Evolutionary conservation across 495 filamentous ascomycete species (phyloP).

Genomic region (Podospora comata): DNA sequence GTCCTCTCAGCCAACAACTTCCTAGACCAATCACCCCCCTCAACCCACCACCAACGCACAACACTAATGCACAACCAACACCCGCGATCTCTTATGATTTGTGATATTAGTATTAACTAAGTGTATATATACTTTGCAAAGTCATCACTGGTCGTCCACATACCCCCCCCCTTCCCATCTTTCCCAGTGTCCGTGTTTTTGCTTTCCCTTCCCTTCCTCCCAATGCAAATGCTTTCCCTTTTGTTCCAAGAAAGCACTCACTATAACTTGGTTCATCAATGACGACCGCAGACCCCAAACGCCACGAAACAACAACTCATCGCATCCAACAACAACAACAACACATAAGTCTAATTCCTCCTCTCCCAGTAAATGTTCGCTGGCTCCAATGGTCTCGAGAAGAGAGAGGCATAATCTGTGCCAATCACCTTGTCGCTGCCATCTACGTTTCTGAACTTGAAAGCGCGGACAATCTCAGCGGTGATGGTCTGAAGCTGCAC

Average conservation of each 20-base stretch:
- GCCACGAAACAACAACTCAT: neutral
- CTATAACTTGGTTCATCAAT: neutral
- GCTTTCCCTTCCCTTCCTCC: neutral
- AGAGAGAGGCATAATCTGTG: constrained; percentile 80
- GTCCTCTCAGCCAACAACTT: no score
- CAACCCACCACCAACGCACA: neutral
- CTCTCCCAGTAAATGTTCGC: constrained; percentile 65
- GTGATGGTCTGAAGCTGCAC: constrained; percentile 84
- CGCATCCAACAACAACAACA: neutral
- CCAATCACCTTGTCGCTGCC: constrained; percentile 65
- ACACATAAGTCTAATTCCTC: constrained; percentile 34
- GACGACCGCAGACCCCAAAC: neutral
- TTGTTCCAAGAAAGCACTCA: neutral
- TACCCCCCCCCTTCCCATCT: neutral
- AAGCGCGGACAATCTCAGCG: constrained; percentile 70
- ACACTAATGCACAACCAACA: neutral
- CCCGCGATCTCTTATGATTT: neutral
- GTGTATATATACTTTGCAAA: neutral
- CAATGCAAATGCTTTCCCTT: neutral
- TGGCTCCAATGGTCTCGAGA: constrained; percentile 60
- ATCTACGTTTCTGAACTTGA: constrained; percentile 70
- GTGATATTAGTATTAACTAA: neutral
- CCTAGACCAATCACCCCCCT: no score
- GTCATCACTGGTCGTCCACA: neutral
- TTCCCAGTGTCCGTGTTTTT: neutral